These are phyloP conservation scores for Citropsis articulata DNA, from an alignment of 345 rosid genomes.

Conservation along the genomic window DNA sequence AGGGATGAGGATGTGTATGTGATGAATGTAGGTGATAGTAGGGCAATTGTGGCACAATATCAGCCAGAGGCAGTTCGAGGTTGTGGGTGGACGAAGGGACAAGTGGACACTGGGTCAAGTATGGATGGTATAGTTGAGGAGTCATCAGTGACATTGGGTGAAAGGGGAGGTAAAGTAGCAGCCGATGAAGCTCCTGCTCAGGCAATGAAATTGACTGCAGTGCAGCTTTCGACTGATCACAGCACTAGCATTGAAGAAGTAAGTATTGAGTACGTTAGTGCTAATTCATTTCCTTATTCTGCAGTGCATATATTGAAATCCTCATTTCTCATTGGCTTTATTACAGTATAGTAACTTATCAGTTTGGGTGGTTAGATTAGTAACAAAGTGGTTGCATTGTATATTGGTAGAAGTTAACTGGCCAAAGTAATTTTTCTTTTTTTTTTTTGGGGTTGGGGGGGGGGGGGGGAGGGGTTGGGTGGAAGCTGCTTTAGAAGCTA, in stretches of 20 bases:
- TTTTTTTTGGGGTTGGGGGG: not conserved
- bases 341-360: not conserved
- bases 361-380: slow-evolving; percentile 3
- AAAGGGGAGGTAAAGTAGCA: slow-evolving; percentile 24
- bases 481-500: not conserved
- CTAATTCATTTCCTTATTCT: slow-evolving; percentile 11
- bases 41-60: slow-evolving; percentile 89
- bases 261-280: slow-evolving; percentile 27
- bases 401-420: not conserved
- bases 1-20: slow-evolving; percentile 95
- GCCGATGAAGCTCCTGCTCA: slow-evolving; percentile 35
- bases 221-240: slow-evolving; percentile 95
- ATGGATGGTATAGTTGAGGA: slow-evolving; percentile 52
- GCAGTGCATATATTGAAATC: not conserved
- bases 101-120: slow-evolving; percentile 29
- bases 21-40: slow-evolving; percentile 97
- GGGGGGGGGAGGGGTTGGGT: no score
- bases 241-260: slow-evolving; percentile 96
- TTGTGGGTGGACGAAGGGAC: slow-evolving; percentile 28
- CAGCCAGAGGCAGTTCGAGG: slow-evolving; percentile 47
- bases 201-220: slow-evolving; percentile 53
- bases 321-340: not conserved
- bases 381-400: slow-evolving; percentile 1
- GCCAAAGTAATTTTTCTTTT: not conserved
- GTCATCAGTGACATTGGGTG: slow-evolving; percentile 20